Evolutionary conservation across 148 eudicot species (phyloP).

Genomic region (Rhododendron molle): DNA sequence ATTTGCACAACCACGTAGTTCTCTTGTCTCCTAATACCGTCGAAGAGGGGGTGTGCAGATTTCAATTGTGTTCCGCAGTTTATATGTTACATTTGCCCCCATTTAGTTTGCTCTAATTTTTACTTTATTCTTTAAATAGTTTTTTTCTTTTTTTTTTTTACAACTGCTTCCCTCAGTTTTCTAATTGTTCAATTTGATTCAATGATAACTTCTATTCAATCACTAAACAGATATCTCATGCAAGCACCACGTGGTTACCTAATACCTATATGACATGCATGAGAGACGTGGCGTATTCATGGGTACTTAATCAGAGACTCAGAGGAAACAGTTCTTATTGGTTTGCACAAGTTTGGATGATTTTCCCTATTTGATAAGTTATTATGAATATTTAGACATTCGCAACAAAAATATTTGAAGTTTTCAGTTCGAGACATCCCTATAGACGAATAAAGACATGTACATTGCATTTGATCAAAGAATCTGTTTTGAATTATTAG

Average conservation of each 20-base stretch:
- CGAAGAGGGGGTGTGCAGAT: background rate
- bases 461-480: background rate
- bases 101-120: background rate
- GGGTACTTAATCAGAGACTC: background rate
- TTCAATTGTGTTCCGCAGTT: background rate
- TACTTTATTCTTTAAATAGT: background rate
- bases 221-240: background rate
- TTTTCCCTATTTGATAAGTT: background rate
- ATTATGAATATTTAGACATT: background rate
- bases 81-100: background rate
- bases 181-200: background rate
- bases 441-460: background rate
- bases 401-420: background rate
- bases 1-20: background rate
- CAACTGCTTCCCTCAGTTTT: background rate
- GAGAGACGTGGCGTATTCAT: no score
- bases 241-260: background rate
- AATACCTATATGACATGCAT: no score
- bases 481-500: background rate
- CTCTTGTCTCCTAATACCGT: background rate
- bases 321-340: background rate
- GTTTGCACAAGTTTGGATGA: background rate
- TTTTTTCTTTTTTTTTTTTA: no score
- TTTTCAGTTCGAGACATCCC: background rate
- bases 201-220: background rate